Evolutionary conservation across 1,139 yeast genomes (phyloP).

Genomic region (Suhomyces terraborum): DNA sequence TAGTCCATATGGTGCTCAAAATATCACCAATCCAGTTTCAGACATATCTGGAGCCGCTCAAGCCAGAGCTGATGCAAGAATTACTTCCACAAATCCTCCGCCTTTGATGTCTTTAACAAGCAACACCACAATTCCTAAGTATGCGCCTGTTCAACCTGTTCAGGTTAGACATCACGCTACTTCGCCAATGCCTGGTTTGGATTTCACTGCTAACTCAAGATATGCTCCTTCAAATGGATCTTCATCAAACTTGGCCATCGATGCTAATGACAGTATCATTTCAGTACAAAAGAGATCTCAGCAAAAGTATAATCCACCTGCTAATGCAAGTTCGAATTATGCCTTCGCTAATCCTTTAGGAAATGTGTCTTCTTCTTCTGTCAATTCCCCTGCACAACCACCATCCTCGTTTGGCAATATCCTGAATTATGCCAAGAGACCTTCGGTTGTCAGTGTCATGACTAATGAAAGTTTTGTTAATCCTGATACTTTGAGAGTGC

Average conservation of each 20-base stretch:
- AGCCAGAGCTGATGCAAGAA: conserved; percentile 16
- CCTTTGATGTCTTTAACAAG: conserved; percentile 21
- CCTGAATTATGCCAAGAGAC: conserved; percentile 20
- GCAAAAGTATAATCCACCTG: conserved; percentile 17
- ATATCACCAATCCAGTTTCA: neutral
- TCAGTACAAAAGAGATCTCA: conserved; percentile 18
- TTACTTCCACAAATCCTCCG: conserved; percentile 10
- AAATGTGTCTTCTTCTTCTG: conserved; percentile 20
- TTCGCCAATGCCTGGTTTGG: conserved; percentile 10
- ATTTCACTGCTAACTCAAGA: conserved; percentile 19
- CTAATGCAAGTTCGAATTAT: conserved; percentile 13
- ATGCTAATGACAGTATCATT: conserved; percentile 14
- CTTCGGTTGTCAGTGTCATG: conserved; percentile 29
- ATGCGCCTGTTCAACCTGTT: conserved; percentile 19
- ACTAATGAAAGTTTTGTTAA: conserved; percentile 27
- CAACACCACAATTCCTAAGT: conserved; percentile 21
- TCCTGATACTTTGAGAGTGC: conserved; percentile 21
- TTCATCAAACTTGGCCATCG: conserved; percentile 23
- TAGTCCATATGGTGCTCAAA: conserved; percentile 2
- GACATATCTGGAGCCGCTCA: conserved; percentile 16
- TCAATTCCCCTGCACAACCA: conserved; percentile 15
- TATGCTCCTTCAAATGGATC: conserved; percentile 34
- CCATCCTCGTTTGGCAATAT: conserved; percentile 14
- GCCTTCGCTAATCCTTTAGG: conserved; percentile 18
- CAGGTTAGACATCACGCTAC: conserved; percentile 7